Conservation (phyloP, 441 rosid species). For the Jatropha podagrica region DNA sequence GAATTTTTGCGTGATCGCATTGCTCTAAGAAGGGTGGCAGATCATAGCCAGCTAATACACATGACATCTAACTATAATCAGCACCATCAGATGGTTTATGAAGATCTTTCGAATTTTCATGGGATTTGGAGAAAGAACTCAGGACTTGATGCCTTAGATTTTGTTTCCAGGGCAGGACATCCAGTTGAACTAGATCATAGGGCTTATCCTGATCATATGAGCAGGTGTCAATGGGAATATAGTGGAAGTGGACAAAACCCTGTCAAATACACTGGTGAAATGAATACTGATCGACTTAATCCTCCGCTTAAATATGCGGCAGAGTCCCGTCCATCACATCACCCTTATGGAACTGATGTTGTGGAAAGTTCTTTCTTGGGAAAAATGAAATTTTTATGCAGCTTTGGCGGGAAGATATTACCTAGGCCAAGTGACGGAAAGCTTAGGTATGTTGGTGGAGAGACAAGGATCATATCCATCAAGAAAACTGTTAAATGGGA, state of each 20-base stretch:
- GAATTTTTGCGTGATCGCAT: conserved; percentile 81
- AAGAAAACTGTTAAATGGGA: conserved; percentile 54
- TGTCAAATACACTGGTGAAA: conserved; percentile 47
- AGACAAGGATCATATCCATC: conserved; percentile 65
- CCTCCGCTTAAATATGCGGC: conserved; percentile 17
- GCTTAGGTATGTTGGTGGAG: conserved; percentile 91
- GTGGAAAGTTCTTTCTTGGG: conserved; percentile 31
- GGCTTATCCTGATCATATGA: conserved; percentile 38
- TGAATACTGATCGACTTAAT: conserved; percentile 42
- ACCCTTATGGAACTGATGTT: conserved; percentile 32
- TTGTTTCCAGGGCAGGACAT: conserved; percentile 41
- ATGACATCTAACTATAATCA: conserved; percentile 27
- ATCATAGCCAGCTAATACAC: conserved; percentile 24
- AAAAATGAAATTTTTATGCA: conserved; percentile 73
- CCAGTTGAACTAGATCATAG: conserved; percentile 40
- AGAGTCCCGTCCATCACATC: conserved; percentile 45
- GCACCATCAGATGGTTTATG: conserved; percentile 37
- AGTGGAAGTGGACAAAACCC: conserved; percentile 48
- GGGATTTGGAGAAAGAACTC: conserved; percentile 41
- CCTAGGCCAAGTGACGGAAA: conserved; percentile 89
- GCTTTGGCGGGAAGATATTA: conserved; percentile 78
- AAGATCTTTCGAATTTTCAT: conserved; percentile 41
- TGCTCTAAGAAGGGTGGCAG: conserved; percentile 37
- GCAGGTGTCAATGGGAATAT: conserved; percentile 49
- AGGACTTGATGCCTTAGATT: conserved; percentile 40